phyloP scores from a whole-genome alignment of 2,329 filamentous ascomycete species.

The Colletotrichum camelliae region DNA sequence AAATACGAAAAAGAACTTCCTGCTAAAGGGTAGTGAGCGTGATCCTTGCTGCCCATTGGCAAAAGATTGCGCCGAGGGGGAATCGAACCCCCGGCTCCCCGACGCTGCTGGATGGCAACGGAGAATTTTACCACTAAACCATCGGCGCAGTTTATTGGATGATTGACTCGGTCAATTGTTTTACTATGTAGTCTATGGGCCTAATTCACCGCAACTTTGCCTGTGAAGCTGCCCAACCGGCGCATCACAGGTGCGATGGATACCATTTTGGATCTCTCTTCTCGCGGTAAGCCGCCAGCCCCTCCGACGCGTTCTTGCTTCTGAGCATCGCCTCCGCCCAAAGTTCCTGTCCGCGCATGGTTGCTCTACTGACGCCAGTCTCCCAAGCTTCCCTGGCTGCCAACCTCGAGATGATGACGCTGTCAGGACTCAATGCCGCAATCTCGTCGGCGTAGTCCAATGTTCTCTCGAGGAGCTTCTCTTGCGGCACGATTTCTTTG shows the following conservation, averaged over 20 bases:
- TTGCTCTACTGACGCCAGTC: conserved; percentile 35
- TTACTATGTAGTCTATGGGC: neutral
- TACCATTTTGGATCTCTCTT: conserved; percentile 35
- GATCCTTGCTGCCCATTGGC: neutral
- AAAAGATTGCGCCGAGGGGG: conserved; percentile 12
- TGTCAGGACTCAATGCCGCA: conserved; percentile 35
- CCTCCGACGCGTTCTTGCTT: conserved; percentile 33
- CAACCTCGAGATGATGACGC: conserved; percentile 35
- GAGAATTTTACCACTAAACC: conserved; percentile 24
- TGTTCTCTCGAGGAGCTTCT: conserved; percentile 31
- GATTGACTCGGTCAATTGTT: rapidly evolving
- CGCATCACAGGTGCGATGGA: conserved; percentile 27
- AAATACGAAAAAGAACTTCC: neutral
- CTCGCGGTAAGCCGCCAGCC: conserved; percentile 32
- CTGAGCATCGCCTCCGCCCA: conserved; percentile 34
- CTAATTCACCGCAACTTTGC: neutral
- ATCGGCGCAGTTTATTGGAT: conserved; percentile 3
- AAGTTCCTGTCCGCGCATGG: conserved; percentile 36
- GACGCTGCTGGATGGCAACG: conserved; percentile 20
- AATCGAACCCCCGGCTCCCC: conserved; percentile 23
- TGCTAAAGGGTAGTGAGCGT: rapidly evolving
- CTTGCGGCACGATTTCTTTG: conserved; percentile 33
- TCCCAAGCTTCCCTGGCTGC: conserved; percentile 39
- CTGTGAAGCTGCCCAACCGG: neutral
- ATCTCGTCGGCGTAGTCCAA: conserved; percentile 35